Conservation (phyloP, 768 basidiomycete species). For the Sutorius australiensis region DNA sequence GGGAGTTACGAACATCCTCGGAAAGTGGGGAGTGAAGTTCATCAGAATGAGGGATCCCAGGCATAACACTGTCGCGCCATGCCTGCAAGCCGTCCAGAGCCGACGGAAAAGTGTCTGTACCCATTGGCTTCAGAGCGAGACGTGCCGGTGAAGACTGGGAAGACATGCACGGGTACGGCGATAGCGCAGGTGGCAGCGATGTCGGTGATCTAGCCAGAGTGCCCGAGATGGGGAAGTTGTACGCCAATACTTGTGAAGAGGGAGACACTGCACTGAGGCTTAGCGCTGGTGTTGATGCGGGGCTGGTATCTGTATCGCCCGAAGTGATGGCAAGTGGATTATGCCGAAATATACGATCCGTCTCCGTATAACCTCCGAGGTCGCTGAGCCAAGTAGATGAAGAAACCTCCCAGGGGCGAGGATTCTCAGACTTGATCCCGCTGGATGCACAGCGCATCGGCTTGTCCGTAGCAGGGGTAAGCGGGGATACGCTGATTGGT, state of each 20-base stretch:
- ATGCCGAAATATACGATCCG: conserved; percentile 29
- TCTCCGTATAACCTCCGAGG: conserved; percentile 31
- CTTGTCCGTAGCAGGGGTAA: conserved; percentile 2
- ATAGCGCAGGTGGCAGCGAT: conserved; percentile 13
- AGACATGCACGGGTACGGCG: conserved; percentile 13
- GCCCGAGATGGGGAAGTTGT: conserved; percentile 7
- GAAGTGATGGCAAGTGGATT: conserved; percentile 16
- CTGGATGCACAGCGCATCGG: conserved; percentile 5
- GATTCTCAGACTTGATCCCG: conserved; percentile 13
- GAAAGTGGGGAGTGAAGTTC: conserved; percentile 10
- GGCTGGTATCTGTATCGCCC: conserved; percentile 17
- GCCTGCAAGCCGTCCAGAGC: conserved; percentile 26
- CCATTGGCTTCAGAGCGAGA: conserved; percentile 24
- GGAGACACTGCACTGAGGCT: conserved; percentile 22
- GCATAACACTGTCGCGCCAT: conserved; percentile 26
- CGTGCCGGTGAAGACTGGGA: conserved; percentile 10
- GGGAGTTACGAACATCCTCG: conserved; percentile 10
- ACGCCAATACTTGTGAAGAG: conserved; percentile 16
- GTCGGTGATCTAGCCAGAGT: conserved; percentile 14
- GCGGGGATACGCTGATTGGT: conserved; percentile 11
- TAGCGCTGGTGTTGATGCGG: conserved; percentile 23
- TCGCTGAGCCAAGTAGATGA: conserved; percentile 32
- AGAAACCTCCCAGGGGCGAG: conserved; percentile 17
- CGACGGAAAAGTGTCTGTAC: conserved; percentile 33
- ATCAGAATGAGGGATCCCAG: conserved; percentile 18